Evolutionary conservation across 2,329 filamentous ascomycete genomes (phyloP), one percentile per base, ranked within the genome.

Genomic region (Colletotrichum zoysiae): DNA sequence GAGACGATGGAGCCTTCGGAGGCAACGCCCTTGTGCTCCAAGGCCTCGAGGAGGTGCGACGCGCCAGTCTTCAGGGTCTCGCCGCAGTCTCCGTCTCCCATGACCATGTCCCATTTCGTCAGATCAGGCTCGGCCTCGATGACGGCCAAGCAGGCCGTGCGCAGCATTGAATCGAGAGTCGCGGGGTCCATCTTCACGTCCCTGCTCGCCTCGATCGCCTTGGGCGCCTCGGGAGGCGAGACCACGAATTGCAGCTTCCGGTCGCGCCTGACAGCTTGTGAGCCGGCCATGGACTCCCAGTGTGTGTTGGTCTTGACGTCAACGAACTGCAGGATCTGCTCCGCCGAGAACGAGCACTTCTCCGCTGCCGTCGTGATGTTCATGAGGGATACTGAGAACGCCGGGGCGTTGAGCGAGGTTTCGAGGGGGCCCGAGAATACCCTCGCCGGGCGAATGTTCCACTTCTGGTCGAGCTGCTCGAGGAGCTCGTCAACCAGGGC

Each of bases 341-440:
- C 83, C 46, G 78, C 79, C 0, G 84, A 84, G 78, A 87, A 88
- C 2, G 80, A 74, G 76, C 82, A 85, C 70, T 82, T 82, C 60
- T 77, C 76, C 0, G 86, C 83, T 0, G 85, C 83, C 0, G 83
- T 84, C 0, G 86, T 85, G 50, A 90, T 78, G 78, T 91, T 92
- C 76, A 92, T 81, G 60, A 93, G 76, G 4, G 90, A 92, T 7
- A 93, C 86, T 18, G 89, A 92, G 77, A 93, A 93, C 0, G 91
- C 92, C 0, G 91, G 87, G 0, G 90, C 91, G 74, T 93, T 93
- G 76, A 94, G 85, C 20, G 90, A 92, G 0, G 91, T 93, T 86
- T 93, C 92, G 67, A 91, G 86, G 38, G 88, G 90, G 1, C 92
- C 92, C 0, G 86, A 82, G 63, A 88, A 85, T 63, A 92, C 86